Base-by-base conservation (phyloP, 345 rosid genomes). In the Brassica juncea region DNA sequence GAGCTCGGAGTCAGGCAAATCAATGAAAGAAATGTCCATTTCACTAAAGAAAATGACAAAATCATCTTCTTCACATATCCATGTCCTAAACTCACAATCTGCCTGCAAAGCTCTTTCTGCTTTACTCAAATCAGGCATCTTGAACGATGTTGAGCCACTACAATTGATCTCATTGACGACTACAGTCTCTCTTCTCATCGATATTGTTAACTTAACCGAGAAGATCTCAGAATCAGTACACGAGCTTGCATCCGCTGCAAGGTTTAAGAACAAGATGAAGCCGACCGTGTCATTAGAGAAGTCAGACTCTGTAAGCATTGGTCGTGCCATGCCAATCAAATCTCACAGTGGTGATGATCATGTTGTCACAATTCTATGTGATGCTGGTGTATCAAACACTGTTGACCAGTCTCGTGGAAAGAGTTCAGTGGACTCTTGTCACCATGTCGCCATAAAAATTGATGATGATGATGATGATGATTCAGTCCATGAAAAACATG, bases 161-260 rank as follows among this genome's bases (percentile, higher is more conserved):
- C 83, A 84, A 59, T 62, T 86, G 54, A 70, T 88, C 9, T 84
- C 89, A 10, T 74, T 84, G 63, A 77, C 81, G 14, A 86, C 94
- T 0, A 90, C 86, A 1, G 88, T 90, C 66, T 90, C 94, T 0
- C 31, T 91, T 9, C 82, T 93, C 4, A 84, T 84, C 49, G 92
- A 91, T 9, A 76, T 89, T 35, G 93, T 87, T 19, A 68, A 81
- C 1, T 77, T 83, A 80, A 82, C 82, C 1, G 86, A 91, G 34
- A 80, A 81, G 66, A 81, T 91, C 11, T 84, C 88, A 10, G 89
- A 89, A 69, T 77, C 89, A 0, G 83, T 85, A 4, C 63, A 81
- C 16, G 89, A 91, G 77, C 89, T 93, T 25, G 87, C 92, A 23
- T 80, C 87, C 0, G 77, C 68, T n/a, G 93, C 94, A 2, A 65